These are phyloP conservation scores for Orbilia quercus DNA, from an alignment of 2,329 filamentous ascomycete species.

Conservation along the genomic window DNA sequence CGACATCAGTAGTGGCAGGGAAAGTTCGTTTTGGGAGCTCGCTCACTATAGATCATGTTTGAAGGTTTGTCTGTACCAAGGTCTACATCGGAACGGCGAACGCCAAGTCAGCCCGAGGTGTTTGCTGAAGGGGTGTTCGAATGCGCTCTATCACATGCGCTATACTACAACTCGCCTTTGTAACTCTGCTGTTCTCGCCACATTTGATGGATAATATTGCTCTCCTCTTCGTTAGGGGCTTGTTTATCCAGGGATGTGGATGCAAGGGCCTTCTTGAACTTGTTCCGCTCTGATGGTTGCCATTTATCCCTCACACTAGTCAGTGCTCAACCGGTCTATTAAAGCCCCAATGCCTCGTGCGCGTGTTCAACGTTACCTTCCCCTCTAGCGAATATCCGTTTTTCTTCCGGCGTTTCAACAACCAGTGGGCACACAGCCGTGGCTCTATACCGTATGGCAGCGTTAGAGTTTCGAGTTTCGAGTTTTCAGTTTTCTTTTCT, in stretches of 20 bases:
- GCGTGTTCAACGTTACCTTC: slow-evolving; percentile 66
- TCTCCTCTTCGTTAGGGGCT: slow-evolving; percentile 77
- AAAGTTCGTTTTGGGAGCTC: slow-evolving; percentile 10
- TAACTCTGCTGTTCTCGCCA: slow-evolving; percentile 77
- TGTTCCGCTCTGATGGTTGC: slow-evolving; percentile 65
- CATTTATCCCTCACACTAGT: not conserved
- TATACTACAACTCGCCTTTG: slow-evolving; percentile 66
- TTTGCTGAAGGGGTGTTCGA: slow-evolving; percentile 27
- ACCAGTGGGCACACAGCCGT: slow-evolving; percentile 72
- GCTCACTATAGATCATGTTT: slow-evolving; percentile 68
- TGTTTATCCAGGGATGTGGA: slow-evolving; percentile 73
- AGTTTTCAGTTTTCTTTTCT: slow-evolving; percentile 12
- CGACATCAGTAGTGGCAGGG: slow-evolving; percentile 17
- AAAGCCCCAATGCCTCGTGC: slow-evolving; percentile 24
- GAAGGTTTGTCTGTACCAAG: slow-evolving; percentile 60
- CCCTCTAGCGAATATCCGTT: slow-evolving; percentile 71
- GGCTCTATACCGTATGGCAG: too few relatives aligned
- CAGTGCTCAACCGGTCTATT: not conserved
- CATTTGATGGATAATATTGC: slow-evolving; percentile 77
- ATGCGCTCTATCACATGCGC: slow-evolving; percentile 3
- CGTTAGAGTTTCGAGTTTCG: too few relatives aligned
- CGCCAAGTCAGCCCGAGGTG: slow-evolving; percentile 23
- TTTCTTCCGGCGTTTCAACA: slow-evolving; percentile 74
- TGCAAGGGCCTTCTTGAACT: slow-evolving; percentile 73
- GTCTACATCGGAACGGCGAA: slow-evolving; percentile 42